Base-by-base conservation (phyloP, 176 grass and related monocot genomes). In the Paspalum notatum region DNA sequence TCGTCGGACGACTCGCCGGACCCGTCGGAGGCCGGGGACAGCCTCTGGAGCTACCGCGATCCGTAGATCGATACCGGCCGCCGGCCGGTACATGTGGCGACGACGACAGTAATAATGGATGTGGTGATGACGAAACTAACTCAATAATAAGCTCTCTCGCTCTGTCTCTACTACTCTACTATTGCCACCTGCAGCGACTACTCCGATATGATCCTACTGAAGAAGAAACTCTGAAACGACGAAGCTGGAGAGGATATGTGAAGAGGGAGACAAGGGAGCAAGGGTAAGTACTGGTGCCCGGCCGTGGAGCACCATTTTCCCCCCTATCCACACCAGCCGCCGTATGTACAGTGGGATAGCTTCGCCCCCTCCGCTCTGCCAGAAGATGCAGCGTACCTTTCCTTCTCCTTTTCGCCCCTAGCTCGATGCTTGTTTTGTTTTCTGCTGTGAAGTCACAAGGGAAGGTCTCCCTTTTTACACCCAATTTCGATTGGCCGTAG, bases 21-120 rank as follows among this genome's bases (percentile, higher is more conserved):
- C 53, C 74, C 68, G 8, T 91, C 94, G 0, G 94, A 87, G 4
- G 66, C 83, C 16, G 87, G 77, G 62, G 78, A 66, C 49, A 84
- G 61, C 88, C 85, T 90, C 60, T 97, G 94, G 94, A 94, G 83
- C 75, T 97, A 94, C 53, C 75, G 83, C 8, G 89, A 88, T 64
- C 89, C 85, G 2, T 93, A 88, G 69, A 71, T 71, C 67, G 42
- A 17, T 47, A 8, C 44, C 55, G n/a, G 75, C 27, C 41, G 14
- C 37, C 12, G n/a, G 5, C 37, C 7, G 52, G 15, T 26, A 60
- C 57, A 12, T 7, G 14, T 53, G 52, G 55, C 21, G 41, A 55
- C 55, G 38, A 50, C 5, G 26, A 46, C 26, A 21, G 27, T 5
- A 26, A 65, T 67, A 47, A 75, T 50, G 48, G 15, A 26, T 51